A percentile compares a stretch with the other conserved stretches of the same genome.
Conservation (phyloP, 352 stramenopile species). For the Phytopythium vexans region DNA sequence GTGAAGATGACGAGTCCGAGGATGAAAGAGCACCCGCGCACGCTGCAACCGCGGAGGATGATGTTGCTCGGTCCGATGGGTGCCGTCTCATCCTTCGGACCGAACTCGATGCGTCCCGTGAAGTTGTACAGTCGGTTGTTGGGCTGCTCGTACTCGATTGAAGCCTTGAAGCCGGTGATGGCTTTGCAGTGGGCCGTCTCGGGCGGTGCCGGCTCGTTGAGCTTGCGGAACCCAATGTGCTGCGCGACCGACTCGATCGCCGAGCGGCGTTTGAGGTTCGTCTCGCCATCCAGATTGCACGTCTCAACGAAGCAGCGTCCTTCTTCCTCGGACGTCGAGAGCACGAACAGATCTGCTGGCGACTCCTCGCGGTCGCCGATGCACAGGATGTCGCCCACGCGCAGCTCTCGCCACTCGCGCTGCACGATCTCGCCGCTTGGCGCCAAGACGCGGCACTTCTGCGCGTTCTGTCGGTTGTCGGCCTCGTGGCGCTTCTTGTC, state of each 20-base stretch:
- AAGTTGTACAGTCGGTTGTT: slow-evolving; percentile 82
- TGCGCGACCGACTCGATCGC: slow-evolving; percentile 52
- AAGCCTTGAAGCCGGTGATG: slow-evolving; percentile 33
- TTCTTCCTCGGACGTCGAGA: slow-evolving; percentile 73
- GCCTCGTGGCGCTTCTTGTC: slow-evolving; percentile 75
- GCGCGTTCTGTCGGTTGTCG: slow-evolving; percentile 61
- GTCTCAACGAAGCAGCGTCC: slow-evolving; percentile 91
- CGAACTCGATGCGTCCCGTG: slow-evolving; percentile 44
- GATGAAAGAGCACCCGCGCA: slow-evolving; percentile 55
- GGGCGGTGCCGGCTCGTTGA: slow-evolving; percentile 44
- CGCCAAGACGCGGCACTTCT: slow-evolving; percentile 43
- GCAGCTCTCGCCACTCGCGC: slow-evolving; percentile 71
- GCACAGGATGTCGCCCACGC: slow-evolving; percentile 65
- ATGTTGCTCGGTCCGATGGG: slow-evolving; percentile 70
- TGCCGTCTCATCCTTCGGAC: slow-evolving; percentile 26
- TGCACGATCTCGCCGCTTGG: slow-evolving; percentile 33
- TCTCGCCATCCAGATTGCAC: slow-evolving; percentile 93
- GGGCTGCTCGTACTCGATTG: slow-evolving; percentile 71
- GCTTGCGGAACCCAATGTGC: slow-evolving; percentile 50
- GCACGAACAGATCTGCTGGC: slow-evolving; percentile 65
- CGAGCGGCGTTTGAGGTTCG: slow-evolving; percentile 88
- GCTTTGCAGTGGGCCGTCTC: slow-evolving; percentile 36
- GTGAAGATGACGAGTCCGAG: slow-evolving; percentile 88
- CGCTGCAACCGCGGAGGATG: slow-evolving; percentile 78
- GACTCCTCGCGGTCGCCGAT: slow-evolving; percentile 54